Percentiles rank a stretch among this genome's conserved stretches.
Evolutionary conservation across 768 basidiomycete species (phyloP).

Genomic region (Tricholoma hemisulphureum): DNA sequence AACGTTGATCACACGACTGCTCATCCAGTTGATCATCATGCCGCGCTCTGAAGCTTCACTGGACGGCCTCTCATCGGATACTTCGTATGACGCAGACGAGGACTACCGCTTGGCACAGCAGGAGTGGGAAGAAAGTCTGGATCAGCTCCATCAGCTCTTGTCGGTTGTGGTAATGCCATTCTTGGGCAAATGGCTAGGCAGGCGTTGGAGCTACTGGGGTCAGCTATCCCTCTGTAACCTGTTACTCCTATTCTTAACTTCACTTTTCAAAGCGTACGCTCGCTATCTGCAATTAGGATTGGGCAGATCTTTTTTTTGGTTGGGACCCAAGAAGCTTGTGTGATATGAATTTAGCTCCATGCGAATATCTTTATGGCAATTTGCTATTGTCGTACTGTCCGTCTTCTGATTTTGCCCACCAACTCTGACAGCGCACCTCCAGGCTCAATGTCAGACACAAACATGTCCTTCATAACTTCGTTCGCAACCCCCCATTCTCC

Average conservation of each 20-base stretch:
- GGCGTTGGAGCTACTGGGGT: constrained; percentile 88
- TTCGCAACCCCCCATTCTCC: constrained; percentile 61
- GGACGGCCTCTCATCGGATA: constrained; percentile 55
- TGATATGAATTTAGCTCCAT: too few species aligned
- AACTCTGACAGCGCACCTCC: constrained; percentile 45
- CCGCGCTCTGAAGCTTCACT: constrained; percentile 60
- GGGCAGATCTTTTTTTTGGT: constrained; percentile 63
- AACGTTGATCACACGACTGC: constrained; percentile 10
- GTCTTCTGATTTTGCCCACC: constrained; percentile 47
- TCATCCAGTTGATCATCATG: constrained; percentile 41
- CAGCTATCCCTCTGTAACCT: constrained; percentile 27
- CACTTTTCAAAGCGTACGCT: constrained; percentile 52
- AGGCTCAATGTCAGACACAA: constrained; percentile 42
- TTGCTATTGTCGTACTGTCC: constrained; percentile 7
- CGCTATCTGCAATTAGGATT: constrained; percentile 68
- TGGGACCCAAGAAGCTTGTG: constrained; percentile 25
- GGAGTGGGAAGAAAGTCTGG: constrained; percentile 91
- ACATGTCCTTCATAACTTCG: constrained; percentile 63
- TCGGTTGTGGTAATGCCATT: constrained; percentile 81
- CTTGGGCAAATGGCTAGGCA: constrained; percentile 85
- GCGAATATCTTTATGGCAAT: constrained; percentile 1
- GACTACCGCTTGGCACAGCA: constrained; percentile 77
- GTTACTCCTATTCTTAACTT: constrained; percentile 5
- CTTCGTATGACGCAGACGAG: constrained; percentile 62
- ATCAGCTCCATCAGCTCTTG: constrained; percentile 79